Evolutionary conservation across 768 basidiomycete genomes (phyloP), one percentile per base, ranked within the genome.

Genomic region (Tubosaeta brunneosetosa): DNA sequence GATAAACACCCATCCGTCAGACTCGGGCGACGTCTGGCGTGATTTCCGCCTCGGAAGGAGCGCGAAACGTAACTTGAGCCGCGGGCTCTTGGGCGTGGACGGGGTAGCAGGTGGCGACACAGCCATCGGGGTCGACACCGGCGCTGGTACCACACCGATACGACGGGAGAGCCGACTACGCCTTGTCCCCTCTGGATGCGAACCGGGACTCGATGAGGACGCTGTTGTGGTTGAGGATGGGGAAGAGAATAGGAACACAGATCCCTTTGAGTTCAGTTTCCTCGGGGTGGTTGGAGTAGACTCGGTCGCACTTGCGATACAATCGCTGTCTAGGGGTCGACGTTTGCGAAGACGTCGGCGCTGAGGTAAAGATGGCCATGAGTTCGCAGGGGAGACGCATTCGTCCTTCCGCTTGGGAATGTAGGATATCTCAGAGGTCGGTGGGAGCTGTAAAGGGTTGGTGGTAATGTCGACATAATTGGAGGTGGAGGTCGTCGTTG

Each of bases 401-500:
- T 40, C 47, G 16, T 17, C 49, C 12, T 46, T 52, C 44, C 31
- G 19, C 33, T 32, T 47, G 3, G 53, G 61, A 32, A 55, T 32
- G 14, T 50, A 37, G 4, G 53, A 13, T 19, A 46, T 42, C 44
- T 51, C 47, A 1, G 31, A 43, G 25, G 42, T 10, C 4, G 37
- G 47, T 11, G 13, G 38, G 42, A 40, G 54, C 10, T 51, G 64
- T 9, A 43, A 19, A 3, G 49, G 25, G 17, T 19, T 37, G 10
- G 52, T 11, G 1, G 49, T 11, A 12, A 59, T 53, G 6, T 66
- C 61, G 16, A 71, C 51, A 40, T 64, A 63, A 42, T 65, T 59
- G 32, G 71, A 72, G 3, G 71, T 71, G 5, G 72, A 66, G 0
- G 62, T 66, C 6, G 71, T 72, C 31, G 71, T 68, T 25, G 59